Evolutionary conservation across 1,284 basidiomycete species (phyloP).

Genomic region (Schizophyllum amplum): DNA sequence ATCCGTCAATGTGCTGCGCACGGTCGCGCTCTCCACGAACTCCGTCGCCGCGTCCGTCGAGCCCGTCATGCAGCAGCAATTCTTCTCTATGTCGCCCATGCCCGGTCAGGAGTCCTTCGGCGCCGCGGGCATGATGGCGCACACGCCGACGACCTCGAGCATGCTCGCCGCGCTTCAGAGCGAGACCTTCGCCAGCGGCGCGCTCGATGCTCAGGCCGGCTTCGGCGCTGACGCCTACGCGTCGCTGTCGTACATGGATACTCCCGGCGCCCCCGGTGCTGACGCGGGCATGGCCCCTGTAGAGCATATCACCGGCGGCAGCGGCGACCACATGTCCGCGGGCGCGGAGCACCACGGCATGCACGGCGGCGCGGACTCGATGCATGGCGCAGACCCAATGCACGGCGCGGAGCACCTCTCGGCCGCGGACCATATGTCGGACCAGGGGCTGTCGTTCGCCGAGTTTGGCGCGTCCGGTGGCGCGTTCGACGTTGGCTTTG

Average conservation of each 20-base stretch:
- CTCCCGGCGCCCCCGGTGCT: too few relatives aligned
- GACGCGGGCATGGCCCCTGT: not conserved
- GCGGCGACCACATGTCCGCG: not conserved
- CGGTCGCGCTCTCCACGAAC: constrained; percentile 79
- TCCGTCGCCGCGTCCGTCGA: constrained; percentile 85
- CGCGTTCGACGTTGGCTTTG: not conserved
- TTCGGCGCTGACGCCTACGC: not conserved
- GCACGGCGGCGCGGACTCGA: too few relatives aligned
- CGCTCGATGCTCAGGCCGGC: constrained; percentile 12
- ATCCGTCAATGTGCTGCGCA: constrained; percentile 77
- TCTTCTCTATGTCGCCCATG: constrained; percentile 15
- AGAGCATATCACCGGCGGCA: not conserved
- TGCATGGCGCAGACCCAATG: too few relatives aligned
- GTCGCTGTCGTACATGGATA: not conserved
- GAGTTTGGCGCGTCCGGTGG: not conserved
- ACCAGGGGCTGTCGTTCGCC: not conserved
- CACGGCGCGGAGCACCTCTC: not conserved
- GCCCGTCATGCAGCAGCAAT: constrained; percentile 78
- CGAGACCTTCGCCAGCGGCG: constrained; percentile 54
- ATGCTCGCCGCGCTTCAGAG: constrained; percentile 80
- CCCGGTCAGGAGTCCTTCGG: constrained; percentile 14
- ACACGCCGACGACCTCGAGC: constrained; percentile 78
- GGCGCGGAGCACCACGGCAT: not conserved
- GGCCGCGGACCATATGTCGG: not conserved
- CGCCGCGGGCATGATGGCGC: constrained; percentile 41